Evolutionary conservation across 768 basidiomycete genomes (phyloP), one percentile per base, ranked within the genome.

Genomic region (Kwoniella bestiolae): DNA sequence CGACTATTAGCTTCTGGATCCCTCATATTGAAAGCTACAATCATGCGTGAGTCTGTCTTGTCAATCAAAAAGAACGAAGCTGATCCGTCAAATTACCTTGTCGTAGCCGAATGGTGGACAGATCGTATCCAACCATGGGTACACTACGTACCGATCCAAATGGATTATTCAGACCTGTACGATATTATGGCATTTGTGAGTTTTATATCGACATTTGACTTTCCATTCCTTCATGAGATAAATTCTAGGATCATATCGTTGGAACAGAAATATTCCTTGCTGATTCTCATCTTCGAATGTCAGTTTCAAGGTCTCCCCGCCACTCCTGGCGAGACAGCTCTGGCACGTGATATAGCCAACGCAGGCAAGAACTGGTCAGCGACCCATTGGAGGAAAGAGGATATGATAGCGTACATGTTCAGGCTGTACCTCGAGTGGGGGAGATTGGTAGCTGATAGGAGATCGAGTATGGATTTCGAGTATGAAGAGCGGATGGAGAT

Each of bases 71-170:
- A n/a, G n/a, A n/a, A n/a, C n/a, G n/a, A n/a, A n/a, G n/a, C n/a
- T n/a, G n/a, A n/a, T n/a, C n/a, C n/a, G n/a, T 35, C 21, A 23
- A 11, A 7, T 9, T 34, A 11, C 23, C 7, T 0, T 23, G 3
- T 26, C 16, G 5, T 49, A 76, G 72, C 76, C 41, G 76, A 77
- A 69, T 75, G 78, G 78, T 81, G 80, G 80, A 78, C 71, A n/a
- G 73, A 78, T n/a, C 61, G 78, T 7, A 75, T 76, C 32, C 76
- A 81, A 57, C 77, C 80, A 0, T 81, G 80, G 80, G 70, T 81
- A 11, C 80, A 81, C 53, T 79, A 80, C 61, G 67, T 80, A 7
- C 78, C 78, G 2, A 58, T 80, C 25, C 74, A 80, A 67, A n/a
- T 78, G 23, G 77, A 78, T 51, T 78, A 73, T 41, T 68, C 63